Percentiles rank a stretch among this genome's conserved stretches.
Evolutionary conservation across 352 stramenopile genomes (phyloP).

Genomic region (Discostella stelligera): DNA sequence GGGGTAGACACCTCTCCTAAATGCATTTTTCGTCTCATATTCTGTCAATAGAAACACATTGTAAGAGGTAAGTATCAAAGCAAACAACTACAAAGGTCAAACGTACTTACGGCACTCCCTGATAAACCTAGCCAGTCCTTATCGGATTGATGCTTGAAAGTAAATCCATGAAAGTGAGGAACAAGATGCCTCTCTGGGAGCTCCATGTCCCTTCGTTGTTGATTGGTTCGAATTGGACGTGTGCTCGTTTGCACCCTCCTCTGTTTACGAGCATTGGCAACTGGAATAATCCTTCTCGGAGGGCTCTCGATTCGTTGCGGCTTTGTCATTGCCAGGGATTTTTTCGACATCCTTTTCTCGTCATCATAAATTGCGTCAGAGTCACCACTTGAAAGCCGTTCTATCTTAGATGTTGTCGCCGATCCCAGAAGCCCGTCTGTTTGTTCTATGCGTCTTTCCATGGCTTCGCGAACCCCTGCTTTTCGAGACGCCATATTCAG

Average conservation of each 20-base stretch:
- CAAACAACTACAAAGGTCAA: background rate
- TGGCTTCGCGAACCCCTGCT: slow-evolving; percentile 43
- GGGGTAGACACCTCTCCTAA: slow-evolving; percentile 19
- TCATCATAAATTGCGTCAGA: slow-evolving; percentile 10
- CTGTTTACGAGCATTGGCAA: background rate
- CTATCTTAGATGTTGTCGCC: slow-evolving; percentile 18
- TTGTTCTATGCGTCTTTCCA: slow-evolving; percentile 43
- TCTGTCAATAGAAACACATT: slow-evolving; percentile 12
- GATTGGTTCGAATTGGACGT: slow-evolving; percentile 15
- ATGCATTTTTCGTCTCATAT: slow-evolving; percentile 37
- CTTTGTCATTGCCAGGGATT: slow-evolving; percentile 20
- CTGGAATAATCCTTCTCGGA: slow-evolving; percentile 4
- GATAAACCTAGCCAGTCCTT: slow-evolving; percentile 52
- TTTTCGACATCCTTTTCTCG: slow-evolving; percentile 34
- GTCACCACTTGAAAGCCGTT: slow-evolving; percentile 23
- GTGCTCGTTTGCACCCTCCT: slow-evolving; percentile 1
- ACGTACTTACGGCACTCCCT: slow-evolving; percentile 19
- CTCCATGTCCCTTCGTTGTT: slow-evolving; percentile 5
- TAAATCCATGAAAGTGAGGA: slow-evolving; percentile 65
- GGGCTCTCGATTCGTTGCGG: background rate
- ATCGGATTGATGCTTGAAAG: slow-evolving; percentile 60
- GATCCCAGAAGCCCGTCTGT: slow-evolving; percentile 34
- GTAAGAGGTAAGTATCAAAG: slow-evolving; percentile 11
- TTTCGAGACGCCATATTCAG: slow-evolving; percentile 56
- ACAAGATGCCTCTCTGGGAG: slow-evolving; percentile 36